These are phyloP conservation scores for Gynostemma pentaphyllum DNA, from an alignment of 306 rosid species.

Conservation along the genomic window DNA sequence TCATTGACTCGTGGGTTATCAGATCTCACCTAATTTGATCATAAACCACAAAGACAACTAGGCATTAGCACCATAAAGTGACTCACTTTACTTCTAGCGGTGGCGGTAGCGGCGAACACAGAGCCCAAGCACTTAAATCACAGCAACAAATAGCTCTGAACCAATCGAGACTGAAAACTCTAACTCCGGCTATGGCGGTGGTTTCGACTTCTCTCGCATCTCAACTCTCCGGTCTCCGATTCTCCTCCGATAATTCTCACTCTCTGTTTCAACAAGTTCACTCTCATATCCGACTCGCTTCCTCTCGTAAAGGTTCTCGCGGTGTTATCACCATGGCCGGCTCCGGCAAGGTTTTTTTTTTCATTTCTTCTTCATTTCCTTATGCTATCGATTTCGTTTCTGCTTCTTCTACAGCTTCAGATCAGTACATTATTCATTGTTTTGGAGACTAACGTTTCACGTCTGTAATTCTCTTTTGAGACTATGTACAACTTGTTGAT, in stretches of 20 bases:
- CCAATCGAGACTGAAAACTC: background rate
- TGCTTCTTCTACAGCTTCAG: background rate
- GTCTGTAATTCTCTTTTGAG: background rate
- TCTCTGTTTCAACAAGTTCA: conserved; percentile 33
- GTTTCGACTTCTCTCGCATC: conserved; percentile 75
- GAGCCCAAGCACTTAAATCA: background rate
- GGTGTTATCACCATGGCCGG: conserved; percentile 78
- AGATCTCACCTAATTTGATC: background rate
- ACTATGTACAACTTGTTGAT: background rate
- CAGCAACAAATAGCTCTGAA: background rate
- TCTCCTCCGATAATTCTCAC: conserved; percentile 36
- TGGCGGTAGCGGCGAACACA: no score
- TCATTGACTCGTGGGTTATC: no score
- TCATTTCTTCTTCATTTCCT: background rate
- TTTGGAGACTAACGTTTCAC: background rate
- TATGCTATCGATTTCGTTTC: background rate
- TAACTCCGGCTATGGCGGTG: conserved; percentile 41
- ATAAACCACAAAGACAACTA: background rate
- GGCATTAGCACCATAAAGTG: background rate
- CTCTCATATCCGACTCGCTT: conserved; percentile 51
- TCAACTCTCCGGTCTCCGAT: conserved; percentile 60
- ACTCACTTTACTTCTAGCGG: background rate
- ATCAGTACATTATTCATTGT: background rate
- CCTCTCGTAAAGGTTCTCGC: conserved; percentile 51
- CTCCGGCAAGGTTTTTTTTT: conserved; percentile 59